Base-by-base conservation (phyloP, 805 yeast genomes). In the Candida xiaguanensis region DNA sequence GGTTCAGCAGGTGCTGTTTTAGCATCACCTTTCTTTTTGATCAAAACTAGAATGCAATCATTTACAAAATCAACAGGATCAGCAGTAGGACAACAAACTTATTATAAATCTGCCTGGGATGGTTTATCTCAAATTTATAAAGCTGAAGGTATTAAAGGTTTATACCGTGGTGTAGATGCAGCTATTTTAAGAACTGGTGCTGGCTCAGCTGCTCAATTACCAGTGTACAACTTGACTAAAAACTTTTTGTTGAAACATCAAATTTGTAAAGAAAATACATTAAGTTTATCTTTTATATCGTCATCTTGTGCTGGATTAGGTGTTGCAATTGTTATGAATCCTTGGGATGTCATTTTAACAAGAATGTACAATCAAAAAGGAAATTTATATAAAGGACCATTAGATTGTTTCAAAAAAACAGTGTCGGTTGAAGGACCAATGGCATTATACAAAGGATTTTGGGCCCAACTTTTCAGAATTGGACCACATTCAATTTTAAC, bases 21-120 rank as follows among this genome's bases (percentile, higher is more conserved):
- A 27, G 96, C 97, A 4, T 87, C 96, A 2, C 99, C 99, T 8
- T 76, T 93, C 56, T 93, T 86, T 58, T 74, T 93, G 49, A 80
- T 93, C 49, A 93, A 93, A 67, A 95, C 97, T 1, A 77, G 99
- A 70, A 87, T 93, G 95, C 99, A 93, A 67, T 85, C 97, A 2
- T 93, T 78, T 61, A 84, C 95, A 13, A 74, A 66, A 2, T 67
- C 82, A 43, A 41, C 38, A 1, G 43, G 46, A 1, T 38, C 44
- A 3, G 49, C 49, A 4, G 80, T 90, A 34, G 99, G 99, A 36
- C 91, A 89, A 54, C 99, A 93, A 61, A 88, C 98, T 0, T 85
- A 85, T 61, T 93, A 93, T 63, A 77, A 62, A 26, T 77, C 81
- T 34, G 74, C 82, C 2, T 65, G 70, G 57, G 76, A 84, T 47